These are phyloP conservation scores for Brettanomyces naardenensis DNA, from an alignment of 805 yeast genomes.

Conservation along the genomic window DNA sequence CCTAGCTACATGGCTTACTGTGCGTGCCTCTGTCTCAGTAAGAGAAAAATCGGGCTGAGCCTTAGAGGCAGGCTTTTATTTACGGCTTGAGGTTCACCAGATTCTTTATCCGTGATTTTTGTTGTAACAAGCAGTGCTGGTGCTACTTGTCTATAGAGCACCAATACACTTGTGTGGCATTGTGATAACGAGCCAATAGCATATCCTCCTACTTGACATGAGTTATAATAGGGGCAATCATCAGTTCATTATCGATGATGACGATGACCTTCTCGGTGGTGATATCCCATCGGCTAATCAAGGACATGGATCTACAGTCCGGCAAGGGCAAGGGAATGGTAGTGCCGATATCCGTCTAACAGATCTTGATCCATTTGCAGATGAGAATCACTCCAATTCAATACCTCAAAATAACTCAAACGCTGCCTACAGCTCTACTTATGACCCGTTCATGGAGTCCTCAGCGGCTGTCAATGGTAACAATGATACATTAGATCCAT, in stretches of 20 bases:
- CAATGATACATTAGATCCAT: conserved; percentile 6
- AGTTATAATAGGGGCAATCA: not conserved
- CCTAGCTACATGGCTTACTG: too few relatives aligned
- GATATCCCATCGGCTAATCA: not conserved
- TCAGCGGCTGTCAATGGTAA: not conserved
- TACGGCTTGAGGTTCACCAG: too few relatives aligned
- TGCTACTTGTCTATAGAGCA: too few relatives aligned
- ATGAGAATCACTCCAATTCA: conserved; percentile 6
- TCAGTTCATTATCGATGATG: conserved; percentile 5
- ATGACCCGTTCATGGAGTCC: conserved; percentile 8
- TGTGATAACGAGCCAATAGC: too few relatives aligned
- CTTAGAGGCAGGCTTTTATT: too few relatives aligned
- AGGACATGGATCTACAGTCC: not conserved
- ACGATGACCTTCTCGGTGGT: conserved; percentile 4
- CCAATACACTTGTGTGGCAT: too few relatives aligned
- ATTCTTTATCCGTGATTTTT: too few relatives aligned
- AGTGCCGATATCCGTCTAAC: not conserved
- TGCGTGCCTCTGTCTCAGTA: too few relatives aligned
- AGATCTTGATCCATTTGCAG: conserved; percentile 3
- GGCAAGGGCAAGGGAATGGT: too few relatives aligned
- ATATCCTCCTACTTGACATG: too few relatives aligned
- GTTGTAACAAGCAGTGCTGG: too few relatives aligned
- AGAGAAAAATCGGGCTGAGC: too few relatives aligned
- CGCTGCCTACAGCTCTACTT: conserved; percentile 15
- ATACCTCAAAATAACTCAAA: conserved; percentile 10